Evolutionary conservation across 441 rosid genomes (phyloP).

Genomic region (Cnidoscolus chayamansa): DNA sequence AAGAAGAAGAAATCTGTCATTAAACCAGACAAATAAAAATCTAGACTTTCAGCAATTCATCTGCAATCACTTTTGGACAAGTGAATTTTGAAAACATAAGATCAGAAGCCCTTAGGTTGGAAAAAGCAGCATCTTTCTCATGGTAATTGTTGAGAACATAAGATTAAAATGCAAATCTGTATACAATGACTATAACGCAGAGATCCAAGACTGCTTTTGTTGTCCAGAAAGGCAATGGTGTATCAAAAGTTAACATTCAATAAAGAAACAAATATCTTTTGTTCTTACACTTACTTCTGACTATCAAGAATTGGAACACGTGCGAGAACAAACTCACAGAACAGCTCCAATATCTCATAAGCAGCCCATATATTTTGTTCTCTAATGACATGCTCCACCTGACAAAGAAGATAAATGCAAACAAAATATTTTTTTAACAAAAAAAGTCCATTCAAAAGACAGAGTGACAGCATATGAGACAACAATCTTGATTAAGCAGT

Average conservation of each 20-base stretch:
- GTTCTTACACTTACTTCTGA: slow-evolving; percentile 51
- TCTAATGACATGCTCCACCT: slow-evolving; percentile 93
- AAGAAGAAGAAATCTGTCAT: not conserved
- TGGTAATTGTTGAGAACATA: not conserved
- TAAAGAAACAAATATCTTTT: not conserved
- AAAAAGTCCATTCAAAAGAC: slow-evolving; percentile 1
- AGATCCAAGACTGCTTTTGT: not conserved
- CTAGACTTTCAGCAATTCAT: slow-evolving; percentile 4
- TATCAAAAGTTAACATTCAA: not conserved
- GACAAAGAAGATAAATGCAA: slow-evolving; percentile 4
- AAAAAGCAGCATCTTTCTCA: not conserved
- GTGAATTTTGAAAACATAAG: not conserved
- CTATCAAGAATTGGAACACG: slow-evolving; percentile 76
- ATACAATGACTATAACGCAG: not conserved
- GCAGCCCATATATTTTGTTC: slow-evolving; percentile 80
- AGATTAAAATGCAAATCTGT: not conserved
- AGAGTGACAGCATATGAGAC: not conserved
- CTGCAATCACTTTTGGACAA: not conserved
- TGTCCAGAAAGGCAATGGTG: slow-evolving; percentile 25
- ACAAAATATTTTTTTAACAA: not conserved
- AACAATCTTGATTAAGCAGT: slow-evolving; percentile 5
- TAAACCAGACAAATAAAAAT: not conserved
- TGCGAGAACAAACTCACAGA: slow-evolving; percentile 85
- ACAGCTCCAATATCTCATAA: slow-evolving; percentile 75
- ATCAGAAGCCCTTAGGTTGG: not conserved